These are phyloP conservation scores for Thelephora aurantiotincta DNA, from an alignment of 768 basidiomycete genomes.

Conservation along the genomic window DNA sequence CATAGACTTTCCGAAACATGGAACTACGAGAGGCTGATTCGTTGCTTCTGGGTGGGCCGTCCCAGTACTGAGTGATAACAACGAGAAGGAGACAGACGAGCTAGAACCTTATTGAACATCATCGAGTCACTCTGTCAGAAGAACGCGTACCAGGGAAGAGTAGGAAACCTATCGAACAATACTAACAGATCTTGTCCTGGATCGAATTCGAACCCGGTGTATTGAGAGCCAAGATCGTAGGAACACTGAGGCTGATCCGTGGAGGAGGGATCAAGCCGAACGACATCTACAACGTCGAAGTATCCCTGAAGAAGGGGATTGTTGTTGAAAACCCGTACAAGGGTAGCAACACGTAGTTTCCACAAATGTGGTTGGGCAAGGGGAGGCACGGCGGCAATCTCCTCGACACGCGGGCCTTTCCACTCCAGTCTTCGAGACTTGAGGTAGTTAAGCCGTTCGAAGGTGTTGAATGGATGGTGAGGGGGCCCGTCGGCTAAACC, in stretches of 20 bases:
- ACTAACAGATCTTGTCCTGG: background rate
- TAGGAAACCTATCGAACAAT: background rate
- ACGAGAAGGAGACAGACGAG: background rate
- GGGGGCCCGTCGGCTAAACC: slow-evolving; percentile 27
- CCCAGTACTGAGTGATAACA: background rate
- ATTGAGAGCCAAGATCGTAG: background rate
- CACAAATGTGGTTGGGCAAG: background rate
- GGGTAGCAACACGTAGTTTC: background rate
- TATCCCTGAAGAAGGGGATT: background rate
- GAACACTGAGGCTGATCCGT: background rate
- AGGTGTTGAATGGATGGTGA: background rate
- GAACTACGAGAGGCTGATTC: background rate
- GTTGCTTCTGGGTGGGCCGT: background rate
- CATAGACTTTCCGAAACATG: background rate
- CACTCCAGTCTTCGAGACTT: background rate
- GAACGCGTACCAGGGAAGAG: background rate
- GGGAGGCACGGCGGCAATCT: background rate
- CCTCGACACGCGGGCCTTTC: background rate
- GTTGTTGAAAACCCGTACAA: background rate
- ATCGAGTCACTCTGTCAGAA: background rate
- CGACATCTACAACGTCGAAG: background rate
- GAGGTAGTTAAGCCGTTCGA: background rate
- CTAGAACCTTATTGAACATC: background rate
- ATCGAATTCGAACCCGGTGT: background rate
- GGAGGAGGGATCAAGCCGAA: background rate